phyloP scores from a whole-genome alignment of 352 stramenopile species.

The Globisporangium sylvaticum region DNA sequence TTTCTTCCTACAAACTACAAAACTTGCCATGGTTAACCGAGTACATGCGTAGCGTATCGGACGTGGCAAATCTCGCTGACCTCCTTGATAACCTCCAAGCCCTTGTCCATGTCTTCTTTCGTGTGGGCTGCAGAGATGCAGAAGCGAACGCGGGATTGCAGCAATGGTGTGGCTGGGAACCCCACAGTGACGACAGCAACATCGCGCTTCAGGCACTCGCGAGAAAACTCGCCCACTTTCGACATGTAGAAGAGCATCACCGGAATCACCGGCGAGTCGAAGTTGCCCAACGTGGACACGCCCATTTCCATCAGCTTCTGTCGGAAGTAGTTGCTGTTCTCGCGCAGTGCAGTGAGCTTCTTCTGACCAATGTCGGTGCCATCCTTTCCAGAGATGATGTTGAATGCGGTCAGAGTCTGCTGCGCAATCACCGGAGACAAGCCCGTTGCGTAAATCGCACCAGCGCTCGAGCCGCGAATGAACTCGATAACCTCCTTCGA shows the following conservation, averaged over 20 bases:
- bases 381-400: slow-evolving; percentile 96
- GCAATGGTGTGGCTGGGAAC: slow-evolving; percentile 89
- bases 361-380: slow-evolving; percentile 87
- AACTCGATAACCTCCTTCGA: slow-evolving; percentile 20
- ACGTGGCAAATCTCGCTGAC: slow-evolving; percentile 47
- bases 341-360: slow-evolving; percentile 91
- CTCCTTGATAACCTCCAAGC: slow-evolving; percentile 82
- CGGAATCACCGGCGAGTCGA: slow-evolving; percentile 97
- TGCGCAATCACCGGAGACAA: slow-evolving; percentile 38
- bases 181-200: slow-evolving; percentile 92
- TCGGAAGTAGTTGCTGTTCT: slow-evolving; percentile 98
- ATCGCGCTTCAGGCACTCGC: slow-evolving; percentile 82
- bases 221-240: slow-evolving; percentile 91
- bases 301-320: slow-evolving; percentile 93
- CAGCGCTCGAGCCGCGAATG: slow-evolving; percentile 31
- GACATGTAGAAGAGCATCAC: slow-evolving; percentile 86
- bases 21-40: slow-evolving; percentile 12
- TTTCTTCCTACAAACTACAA: slow-evolving; percentile 14
- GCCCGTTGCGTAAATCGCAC: slow-evolving; percentile 3
- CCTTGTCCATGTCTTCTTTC: slow-evolving; percentile 79
- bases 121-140: slow-evolving; percentile 92
- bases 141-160: slow-evolving; percentile 85
- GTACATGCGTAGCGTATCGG: slow-evolving; percentile 20
- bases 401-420: slow-evolving; percentile 67
- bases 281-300: slow-evolving; percentile 90